Evolutionary conservation across 1,139 yeast species (phyloP).

Genomic region (Arxiozyma slooffiae): DNA sequence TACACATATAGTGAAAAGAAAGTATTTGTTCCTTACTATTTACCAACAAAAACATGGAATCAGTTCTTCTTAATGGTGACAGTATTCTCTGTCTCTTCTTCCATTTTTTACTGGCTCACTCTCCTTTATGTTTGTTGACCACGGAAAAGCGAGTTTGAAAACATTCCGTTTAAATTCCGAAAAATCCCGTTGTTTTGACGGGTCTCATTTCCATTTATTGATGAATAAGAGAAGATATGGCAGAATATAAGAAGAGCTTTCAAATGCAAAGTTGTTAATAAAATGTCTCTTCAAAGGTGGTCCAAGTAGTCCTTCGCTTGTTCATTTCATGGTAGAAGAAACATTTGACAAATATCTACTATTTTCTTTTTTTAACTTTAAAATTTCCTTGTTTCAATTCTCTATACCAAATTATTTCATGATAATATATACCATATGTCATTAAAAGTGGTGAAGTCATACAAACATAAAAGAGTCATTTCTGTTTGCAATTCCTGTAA

Average conservation of each 20-base stretch:
- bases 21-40: too few species aligned
- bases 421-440: background rate
- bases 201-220: too few species aligned
- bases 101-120: background rate
- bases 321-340: too few species aligned
- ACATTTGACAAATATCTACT: too few species aligned
- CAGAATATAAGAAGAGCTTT: background rate
- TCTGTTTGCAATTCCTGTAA: conserved; percentile 16
- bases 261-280: background rate
- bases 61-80: too few species aligned
- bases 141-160: background rate
- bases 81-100: too few species aligned
- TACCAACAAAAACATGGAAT: background rate
- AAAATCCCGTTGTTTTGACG: background rate
- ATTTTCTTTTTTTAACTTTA: too few species aligned
- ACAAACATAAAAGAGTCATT: background rate
- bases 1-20: too few species aligned
- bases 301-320: too few species aligned
- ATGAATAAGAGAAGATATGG: background rate
- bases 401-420: background rate
- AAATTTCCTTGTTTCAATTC: too few species aligned
- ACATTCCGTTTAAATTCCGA: background rate
- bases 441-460: background rate
- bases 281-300: background rate
- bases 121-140: background rate